Percentiles rank a stretch among this genome's conserved stretches.
These are phyloP conservation scores for Hygrophorus russula DNA, from an alignment of 768 basidiomycete species.

Conservation along the genomic window DNA sequence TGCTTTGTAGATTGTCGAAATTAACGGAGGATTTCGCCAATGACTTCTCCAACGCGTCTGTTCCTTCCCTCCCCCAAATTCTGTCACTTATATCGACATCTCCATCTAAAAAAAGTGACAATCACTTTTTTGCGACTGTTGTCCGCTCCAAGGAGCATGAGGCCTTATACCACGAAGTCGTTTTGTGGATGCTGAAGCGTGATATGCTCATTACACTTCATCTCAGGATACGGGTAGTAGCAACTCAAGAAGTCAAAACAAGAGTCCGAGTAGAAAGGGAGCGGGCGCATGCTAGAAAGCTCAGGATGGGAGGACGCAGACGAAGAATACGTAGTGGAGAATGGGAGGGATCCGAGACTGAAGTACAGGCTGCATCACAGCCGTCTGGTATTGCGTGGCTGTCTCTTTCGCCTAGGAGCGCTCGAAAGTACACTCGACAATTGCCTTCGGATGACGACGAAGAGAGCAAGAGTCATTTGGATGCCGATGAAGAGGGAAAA, in stretches of 20 bases:
- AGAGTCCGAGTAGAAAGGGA: conserved; percentile 42
- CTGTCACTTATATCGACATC: conserved; percentile 68
- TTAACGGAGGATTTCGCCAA: conserved; percentile 50
- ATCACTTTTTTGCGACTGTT: conserved; percentile 75
- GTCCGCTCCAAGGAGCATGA: conserved; percentile 59
- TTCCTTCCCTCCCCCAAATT: conserved; percentile 65
- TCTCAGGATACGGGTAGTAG: conserved; percentile 76
- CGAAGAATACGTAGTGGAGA: background rate
- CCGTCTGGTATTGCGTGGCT: conserved; percentile 31
- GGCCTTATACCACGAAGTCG: conserved; percentile 65
- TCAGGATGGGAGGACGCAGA: conserved; percentile 18
- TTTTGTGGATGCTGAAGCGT: conserved; percentile 84
- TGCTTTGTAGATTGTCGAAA: conserved; percentile 31
- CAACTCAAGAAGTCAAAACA: conserved; percentile 63
- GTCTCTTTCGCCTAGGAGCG: conserved; percentile 43
- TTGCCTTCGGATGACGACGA: conserved; percentile 23
- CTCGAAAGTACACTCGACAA: conserved; percentile 33
- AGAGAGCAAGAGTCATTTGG: conserved; percentile 1
- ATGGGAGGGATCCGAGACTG: conserved; percentile 11
- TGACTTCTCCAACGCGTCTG: conserved; percentile 43
- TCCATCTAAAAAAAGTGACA: conserved; percentile 48
- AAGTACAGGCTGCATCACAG: conserved; percentile 11
- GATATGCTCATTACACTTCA: conserved; percentile 81
- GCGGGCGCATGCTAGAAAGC: conserved; percentile 10
- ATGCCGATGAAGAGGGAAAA: conserved; percentile 2